Evolutionary conservation across 129 eudicot species (phyloP).

Genomic region (Artemisia tridentata): DNA sequence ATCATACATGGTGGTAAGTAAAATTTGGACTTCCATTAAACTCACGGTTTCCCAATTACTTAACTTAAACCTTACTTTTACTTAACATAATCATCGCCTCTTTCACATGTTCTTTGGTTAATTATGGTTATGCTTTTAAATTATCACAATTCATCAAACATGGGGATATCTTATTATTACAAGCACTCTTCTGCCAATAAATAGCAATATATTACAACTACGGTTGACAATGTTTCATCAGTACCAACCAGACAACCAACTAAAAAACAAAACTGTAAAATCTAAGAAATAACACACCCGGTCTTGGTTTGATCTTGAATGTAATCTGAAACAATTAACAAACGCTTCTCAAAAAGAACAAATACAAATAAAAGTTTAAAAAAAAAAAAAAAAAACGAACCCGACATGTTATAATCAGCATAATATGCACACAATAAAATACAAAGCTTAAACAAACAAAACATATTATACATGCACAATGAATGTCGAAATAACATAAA

Average conservation of each 20-base stretch:
- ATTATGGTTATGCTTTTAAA: not conserved
- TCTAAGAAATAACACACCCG: slow-evolving; percentile 26
- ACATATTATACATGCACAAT: no score
- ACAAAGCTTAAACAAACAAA: not conserved
- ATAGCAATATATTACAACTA: slow-evolving; percentile 14
- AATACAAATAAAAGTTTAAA: not conserved
- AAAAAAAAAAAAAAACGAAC: slow-evolving; percentile 10
- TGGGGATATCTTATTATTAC: not conserved
- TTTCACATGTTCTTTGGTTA: no score
- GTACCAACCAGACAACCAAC: slow-evolving; percentile 8
- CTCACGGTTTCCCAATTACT: no score
- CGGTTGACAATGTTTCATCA: not conserved
- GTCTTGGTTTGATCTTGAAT: slow-evolving; percentile 15
- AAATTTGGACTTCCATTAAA: no score
- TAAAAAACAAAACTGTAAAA: not conserved
- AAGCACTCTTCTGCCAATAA: no score
- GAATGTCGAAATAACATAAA: slow-evolving; percentile 3
- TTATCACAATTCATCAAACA: not conserved
- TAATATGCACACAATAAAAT: slow-evolving; percentile 23
- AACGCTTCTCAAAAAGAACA: slow-evolving; percentile 14
- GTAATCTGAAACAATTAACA: slow-evolving; percentile 28
- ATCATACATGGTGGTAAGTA: no score
- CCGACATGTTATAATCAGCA: slow-evolving; percentile 8
- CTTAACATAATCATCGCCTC: no score
- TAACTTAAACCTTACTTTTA: no score